Evolutionary conservation across 805 yeast species (phyloP).

Genomic region (Candida yuanshanica): DNA sequence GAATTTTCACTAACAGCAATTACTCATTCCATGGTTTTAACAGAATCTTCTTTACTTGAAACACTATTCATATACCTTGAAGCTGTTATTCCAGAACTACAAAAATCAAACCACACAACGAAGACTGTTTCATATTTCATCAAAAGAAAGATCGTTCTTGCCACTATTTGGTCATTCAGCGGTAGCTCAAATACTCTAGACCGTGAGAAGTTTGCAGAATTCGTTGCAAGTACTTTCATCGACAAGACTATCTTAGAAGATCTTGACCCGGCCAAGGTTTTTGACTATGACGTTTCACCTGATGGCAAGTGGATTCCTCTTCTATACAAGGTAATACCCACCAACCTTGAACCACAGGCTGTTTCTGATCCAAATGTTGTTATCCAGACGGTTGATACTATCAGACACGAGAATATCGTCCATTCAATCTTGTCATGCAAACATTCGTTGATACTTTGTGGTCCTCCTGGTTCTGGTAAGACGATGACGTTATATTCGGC

Average conservation of each 20-base stretch:
- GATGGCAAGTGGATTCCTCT: conserved; percentile 47
- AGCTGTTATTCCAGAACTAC: background rate
- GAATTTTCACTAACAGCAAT: background rate
- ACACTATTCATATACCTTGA: conserved; percentile 5
- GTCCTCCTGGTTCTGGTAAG: conserved; percentile 97
- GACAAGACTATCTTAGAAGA: conserved; percentile 13
- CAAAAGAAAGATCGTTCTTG: conserved; percentile 18
- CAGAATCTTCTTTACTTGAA: conserved; percentile 1
- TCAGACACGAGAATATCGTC: conserved; percentile 57
- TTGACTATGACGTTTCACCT: conserved; percentile 36
- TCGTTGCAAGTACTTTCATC: conserved; percentile 18
- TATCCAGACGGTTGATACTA: conserved; percentile 76
- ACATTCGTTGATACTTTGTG: conserved; percentile 68
- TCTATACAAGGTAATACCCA: conserved; percentile 48
- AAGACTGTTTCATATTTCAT: conserved; percentile 6
- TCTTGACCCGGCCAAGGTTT: conserved; percentile 5
- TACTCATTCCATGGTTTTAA: conserved; percentile 10
- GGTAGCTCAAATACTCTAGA: conserved; percentile 46
- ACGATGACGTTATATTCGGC: conserved; percentile 83
- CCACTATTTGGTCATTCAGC: conserved; percentile 57
- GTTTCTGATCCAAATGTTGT: conserved; percentile 58
- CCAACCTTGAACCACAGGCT: conserved; percentile 23
- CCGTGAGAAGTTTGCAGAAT: conserved; percentile 32
- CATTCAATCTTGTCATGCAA: conserved; percentile 50
- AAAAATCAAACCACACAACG: background rate